Evolutionary conservation across 352 stramenopile species (phyloP).

Genomic region (Pythium utonaiense): DNA sequence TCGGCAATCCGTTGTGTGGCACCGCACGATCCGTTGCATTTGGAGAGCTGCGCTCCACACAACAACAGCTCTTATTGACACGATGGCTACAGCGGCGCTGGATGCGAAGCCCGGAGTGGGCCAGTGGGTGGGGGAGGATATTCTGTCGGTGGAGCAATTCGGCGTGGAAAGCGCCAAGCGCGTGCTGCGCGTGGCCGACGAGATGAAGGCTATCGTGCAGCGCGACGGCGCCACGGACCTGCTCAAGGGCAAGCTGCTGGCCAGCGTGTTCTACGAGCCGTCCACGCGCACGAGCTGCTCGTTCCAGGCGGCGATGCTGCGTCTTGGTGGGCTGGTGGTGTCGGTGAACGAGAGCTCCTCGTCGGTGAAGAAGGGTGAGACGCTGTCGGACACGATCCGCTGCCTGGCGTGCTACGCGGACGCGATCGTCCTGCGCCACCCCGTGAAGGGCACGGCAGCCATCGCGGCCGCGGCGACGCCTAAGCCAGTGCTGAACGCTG

Average conservation of each 20-base stretch:
- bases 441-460: conserved; percentile 82
- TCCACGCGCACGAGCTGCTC: conserved; percentile 97
- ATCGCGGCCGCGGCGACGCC: conserved; percentile 69
- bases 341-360: conserved; percentile 93
- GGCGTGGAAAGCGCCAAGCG: conserved; percentile 66
- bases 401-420: conserved; percentile 97
- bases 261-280: conserved; percentile 98
- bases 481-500: conserved; percentile 94
- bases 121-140: conserved; percentile 67
- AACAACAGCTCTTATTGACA: conserved; percentile 5
- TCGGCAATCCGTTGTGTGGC: too few species aligned
- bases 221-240: conserved; percentile 62
- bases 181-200: conserved; percentile 68
- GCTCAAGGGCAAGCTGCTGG: conserved; percentile 91
- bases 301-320: conserved; percentile 97
- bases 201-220: conserved; percentile 84
- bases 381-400: conserved; percentile 95
- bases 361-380: conserved; percentile 98
- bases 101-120: conserved; percentile 56
- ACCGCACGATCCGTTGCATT: conserved; percentile 9
- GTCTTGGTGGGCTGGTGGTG: conserved; percentile 94
- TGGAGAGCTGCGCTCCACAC: background rate
- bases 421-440: conserved; percentile 94
- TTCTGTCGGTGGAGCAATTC: conserved; percentile 80
- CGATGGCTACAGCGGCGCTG: conserved; percentile 32